Evolutionary conservation across 2,329 filamentous ascomycete species (phyloP), one percentile per base, ranked within the genome.

Genomic region (Clarireedia hainanense): DNA sequence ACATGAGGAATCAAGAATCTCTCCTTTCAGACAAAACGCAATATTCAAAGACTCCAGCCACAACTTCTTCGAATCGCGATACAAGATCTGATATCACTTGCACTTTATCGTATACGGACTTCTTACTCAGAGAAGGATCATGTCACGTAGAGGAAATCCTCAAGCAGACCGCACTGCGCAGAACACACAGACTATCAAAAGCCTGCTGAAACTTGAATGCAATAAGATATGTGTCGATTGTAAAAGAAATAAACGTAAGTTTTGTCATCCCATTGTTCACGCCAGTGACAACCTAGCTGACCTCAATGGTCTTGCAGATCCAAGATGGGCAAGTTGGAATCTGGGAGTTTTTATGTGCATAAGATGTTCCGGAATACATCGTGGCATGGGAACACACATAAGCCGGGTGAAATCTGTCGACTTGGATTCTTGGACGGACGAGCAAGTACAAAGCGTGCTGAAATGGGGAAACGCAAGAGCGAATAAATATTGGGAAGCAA

Each of bases 261-360:
- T 50, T 20, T 5, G n/a, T 30, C 5, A 9, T 17, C 36, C 42
- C 46, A 9, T 43, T 47, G 27, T 39, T 17, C 15, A 24, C 6
- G 15, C 23, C n/a, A 24, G 24, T 5, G 5, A 47, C 10, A 15
- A 14, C 40, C 43, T 10, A 7, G 34, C 27, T 9, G 26, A 6
- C 17, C 40, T 43, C 30, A 24, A 43, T 50, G 15, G 43, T 6
- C 49, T 56, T n/a, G 42, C 70, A 95, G 90, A 96, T 76, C 94
- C 94, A 59, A 83, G 94, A 87, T 99, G 94, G 94, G 94, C 94
- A 34, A 96, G 91, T 70, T 99, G 94, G 94, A 99, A 99, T 71
- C 75, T 99, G 54, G 94, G 94, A 66, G 85, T 99, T 69, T 99
- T 99, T 71, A 79, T 99, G 68, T 99, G 94, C 78, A 99, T 99